Base-by-base conservation (phyloP, 129 eudicot species). In the Tagetes erecta region DNA sequence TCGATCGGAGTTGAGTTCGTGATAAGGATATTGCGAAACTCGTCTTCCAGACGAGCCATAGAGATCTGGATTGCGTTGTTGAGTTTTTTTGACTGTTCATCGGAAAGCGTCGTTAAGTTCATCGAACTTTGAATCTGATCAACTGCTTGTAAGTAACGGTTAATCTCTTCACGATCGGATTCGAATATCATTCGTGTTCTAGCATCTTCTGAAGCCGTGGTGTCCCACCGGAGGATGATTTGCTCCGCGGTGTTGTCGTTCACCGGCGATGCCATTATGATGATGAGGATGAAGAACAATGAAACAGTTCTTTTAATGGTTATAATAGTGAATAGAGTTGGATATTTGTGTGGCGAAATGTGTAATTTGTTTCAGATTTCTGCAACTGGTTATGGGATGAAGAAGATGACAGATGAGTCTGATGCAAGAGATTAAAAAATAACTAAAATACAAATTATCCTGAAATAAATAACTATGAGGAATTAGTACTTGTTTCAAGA, bases 31-130 rank as follows among this genome's bases (percentile, higher is more conserved):
- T 67, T 82, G 10, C 95, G 89, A 53, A 91, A 91, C 87, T 88
- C 95, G 70, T 88, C 97, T 64, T 91, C 95, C 8, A 91, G 80
- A 13, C 95, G 80, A 77, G 97, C 90, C 97, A 91, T 91, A 55
- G 97, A 95, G 82, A 86, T 91, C 89, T 86, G 92, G 80, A 91
- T 81, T 51, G 90, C 77, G 77, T 68, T 84, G 68, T 64, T 76
- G 67, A 81, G 73, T 37, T 81, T 83, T 51, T 37, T 78, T n/a
- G 84, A 80, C 70, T 68, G 68, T 11, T 78, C 89, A n/a, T 76
- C 84, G 38, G 84, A 70, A 1, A 81, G 31, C 2, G 90, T 72
- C 31, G 91, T 27, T 3, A 86, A 81, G 49, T 85, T 78, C 66
- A 90, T 70, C 30, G 95, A 82, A 59, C 70, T 76, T 45, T 91